phyloP scores from a whole-genome alignment of 139 green algal genomes.

The Desmodesmus armatus region DNA sequence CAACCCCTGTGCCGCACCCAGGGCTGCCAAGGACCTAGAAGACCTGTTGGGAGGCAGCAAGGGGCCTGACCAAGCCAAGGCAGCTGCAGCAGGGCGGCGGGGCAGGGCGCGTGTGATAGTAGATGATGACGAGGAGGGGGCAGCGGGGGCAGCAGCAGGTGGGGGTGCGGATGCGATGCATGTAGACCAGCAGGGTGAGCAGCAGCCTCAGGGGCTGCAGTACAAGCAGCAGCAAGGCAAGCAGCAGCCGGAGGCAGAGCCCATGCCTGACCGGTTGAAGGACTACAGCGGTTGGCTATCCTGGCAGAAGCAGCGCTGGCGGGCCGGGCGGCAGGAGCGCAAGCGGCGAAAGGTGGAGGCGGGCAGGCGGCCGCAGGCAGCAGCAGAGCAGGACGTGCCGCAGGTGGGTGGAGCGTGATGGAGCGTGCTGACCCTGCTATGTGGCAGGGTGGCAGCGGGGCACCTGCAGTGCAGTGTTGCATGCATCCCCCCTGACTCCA shows the following conservation, averaged over 20 bases:
- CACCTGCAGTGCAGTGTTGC: background rate
- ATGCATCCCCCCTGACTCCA: background rate
- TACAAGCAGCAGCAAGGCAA: conserved; percentile 21
- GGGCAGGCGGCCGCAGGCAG: conserved; percentile 2
- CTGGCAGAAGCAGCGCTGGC: conserved; percentile 88
- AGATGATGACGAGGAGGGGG: background rate
- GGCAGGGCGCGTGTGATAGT: background rate
- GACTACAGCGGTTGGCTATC: conserved; percentile 85
- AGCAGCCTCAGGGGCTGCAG: conserved; percentile 19
- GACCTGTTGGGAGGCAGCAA: conserved; percentile 46
- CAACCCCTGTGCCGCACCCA: background rate
- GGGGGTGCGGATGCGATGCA: conserved; percentile 1
- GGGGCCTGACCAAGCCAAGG: background rate
- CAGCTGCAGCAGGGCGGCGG: conserved; percentile 28
- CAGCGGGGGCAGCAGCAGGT: conserved; percentile 29
- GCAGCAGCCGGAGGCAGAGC: background rate
- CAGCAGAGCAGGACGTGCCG: conserved; percentile 39
- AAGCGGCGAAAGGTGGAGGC: conserved; percentile 60
- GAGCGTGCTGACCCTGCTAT: no score
- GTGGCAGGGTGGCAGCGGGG: no score
- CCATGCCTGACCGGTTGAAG: conserved; percentile 43
- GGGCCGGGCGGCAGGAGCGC: conserved; percentile 46
- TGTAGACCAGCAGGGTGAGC: background rate
- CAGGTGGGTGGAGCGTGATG: background rate
- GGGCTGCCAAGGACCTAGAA: conserved; percentile 46